These are phyloP conservation scores for Jacaranda copaia DNA, from an alignment of 257 asterid genomes.

Conservation along the genomic window DNA sequence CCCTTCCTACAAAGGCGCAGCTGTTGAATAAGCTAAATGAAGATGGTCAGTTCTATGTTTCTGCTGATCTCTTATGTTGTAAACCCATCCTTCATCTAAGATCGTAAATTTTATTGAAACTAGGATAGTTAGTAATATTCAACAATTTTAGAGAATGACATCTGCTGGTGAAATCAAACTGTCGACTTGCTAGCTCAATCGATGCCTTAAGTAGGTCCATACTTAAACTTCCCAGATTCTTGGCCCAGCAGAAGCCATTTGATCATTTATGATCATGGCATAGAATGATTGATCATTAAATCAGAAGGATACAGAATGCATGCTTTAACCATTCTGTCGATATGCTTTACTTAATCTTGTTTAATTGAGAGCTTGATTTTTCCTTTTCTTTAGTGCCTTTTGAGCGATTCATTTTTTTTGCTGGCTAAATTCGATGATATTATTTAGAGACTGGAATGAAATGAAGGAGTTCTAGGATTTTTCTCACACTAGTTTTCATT, in stretches of 20 bases:
- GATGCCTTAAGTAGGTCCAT: background rate
- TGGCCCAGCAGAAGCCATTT: no score
- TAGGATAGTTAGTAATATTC: background rate
- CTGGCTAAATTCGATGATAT: background rate
- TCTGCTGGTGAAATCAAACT: background rate
- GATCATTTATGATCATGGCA: no score
- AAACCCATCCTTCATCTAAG: constrained; percentile 4
- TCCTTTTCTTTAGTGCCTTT: background rate
- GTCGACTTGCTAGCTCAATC: background rate
- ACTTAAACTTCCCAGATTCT: background rate
- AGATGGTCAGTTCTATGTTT: constrained; percentile 71
- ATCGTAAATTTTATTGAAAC: background rate
- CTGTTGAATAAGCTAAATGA: constrained; percentile 82
- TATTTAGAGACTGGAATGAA: background rate
- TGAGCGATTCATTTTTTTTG: background rate
- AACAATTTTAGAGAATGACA: background rate
- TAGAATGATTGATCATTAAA: background rate
- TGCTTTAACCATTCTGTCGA: no score
- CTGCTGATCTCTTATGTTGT: background rate
- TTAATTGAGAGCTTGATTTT: background rate
- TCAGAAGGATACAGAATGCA: background rate
- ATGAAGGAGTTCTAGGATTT: background rate
- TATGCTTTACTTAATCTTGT: background rate
- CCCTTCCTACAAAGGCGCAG: constrained; percentile 87
- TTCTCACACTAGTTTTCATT: background rate